Percentiles rank a stretch among this genome's conserved stretches.
Conservation (phyloP, 805 yeast genomes). For the Spathaspora arborariae region DNA sequence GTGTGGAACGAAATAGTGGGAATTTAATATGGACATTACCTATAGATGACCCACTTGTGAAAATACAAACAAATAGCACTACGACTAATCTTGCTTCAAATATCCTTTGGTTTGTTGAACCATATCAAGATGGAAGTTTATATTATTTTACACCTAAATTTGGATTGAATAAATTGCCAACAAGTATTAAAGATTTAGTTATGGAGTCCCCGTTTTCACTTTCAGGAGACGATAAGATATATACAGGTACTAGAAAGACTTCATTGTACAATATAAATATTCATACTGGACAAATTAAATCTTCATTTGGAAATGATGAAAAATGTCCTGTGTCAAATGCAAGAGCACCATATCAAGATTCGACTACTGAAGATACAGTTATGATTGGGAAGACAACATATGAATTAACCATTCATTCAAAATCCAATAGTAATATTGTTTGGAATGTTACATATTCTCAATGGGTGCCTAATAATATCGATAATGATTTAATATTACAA, state of each 20-base stretch:
- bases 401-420: conserved; percentile 73
- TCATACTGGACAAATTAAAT: conserved; percentile 66
- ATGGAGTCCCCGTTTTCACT: conserved; percentile 82
- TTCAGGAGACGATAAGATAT: conserved; percentile 70
- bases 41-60: conserved; percentile 61
- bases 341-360: conserved; percentile 9
- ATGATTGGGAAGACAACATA: conserved; percentile 70
- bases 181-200: conserved; percentile 73
- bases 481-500: conserved; percentile 46
- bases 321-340: conserved; percentile 33
- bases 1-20: conserved; percentile 73
- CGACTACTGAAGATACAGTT: conserved; percentile 30
- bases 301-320: conserved; percentile 54
- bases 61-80: conserved; percentile 27
- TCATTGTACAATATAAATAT: conserved; percentile 73
- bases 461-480: conserved; percentile 92
- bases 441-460: conserved; percentile 86
- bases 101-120: conserved; percentile 84
- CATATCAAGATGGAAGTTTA: conserved; percentile 77
- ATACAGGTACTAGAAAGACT: conserved; percentile 80
- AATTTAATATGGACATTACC: conserved; percentile 71
- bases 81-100: conserved; percentile 13
- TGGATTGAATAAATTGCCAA: conserved; percentile 80
- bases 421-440: conserved; percentile 48
- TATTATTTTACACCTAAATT: conserved; percentile 71